Evolutionary conservation across 192 early-diverging fungal genomes (phyloP).

Genomic region (Funneliformis mosseae): DNA sequence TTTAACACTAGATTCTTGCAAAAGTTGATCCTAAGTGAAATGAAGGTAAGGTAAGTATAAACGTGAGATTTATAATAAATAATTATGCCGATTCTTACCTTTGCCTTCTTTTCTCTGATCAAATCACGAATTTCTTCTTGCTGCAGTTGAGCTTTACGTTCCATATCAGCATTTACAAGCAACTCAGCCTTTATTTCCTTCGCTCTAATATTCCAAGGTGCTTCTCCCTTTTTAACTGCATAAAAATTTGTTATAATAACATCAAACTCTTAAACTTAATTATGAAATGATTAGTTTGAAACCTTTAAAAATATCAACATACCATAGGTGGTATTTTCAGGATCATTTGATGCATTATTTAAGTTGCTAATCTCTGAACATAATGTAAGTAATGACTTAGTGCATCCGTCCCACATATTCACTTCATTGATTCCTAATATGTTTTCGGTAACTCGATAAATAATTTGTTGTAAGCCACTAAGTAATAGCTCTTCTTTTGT

Average conservation of each 20-base stretch:
- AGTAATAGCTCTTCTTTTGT: slow-evolving; percentile 47
- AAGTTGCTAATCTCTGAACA: slow-evolving; percentile 50
- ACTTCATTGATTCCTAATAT: slow-evolving; percentile 59
- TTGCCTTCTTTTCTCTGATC: slow-evolving; percentile 75
- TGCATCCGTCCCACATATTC: slow-evolving; percentile 61
- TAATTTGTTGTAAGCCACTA: slow-evolving; percentile 53
- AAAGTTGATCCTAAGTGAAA: slow-evolving; percentile 65
- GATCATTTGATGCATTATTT: slow-evolving; percentile 54
- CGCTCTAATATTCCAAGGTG: slow-evolving; percentile 84
- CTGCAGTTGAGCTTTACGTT: slow-evolving; percentile 73
- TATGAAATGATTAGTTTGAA: neutral
- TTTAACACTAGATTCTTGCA: slow-evolving; percentile 76
- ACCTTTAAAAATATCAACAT: neutral
- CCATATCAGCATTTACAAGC: slow-evolving; percentile 77
- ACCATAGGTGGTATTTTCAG: slow-evolving; percentile 32
- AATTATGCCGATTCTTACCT: slow-evolving; percentile 42
- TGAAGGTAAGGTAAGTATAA: neutral
- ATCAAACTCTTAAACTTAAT: neutral
- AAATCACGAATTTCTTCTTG: slow-evolving; percentile 80
- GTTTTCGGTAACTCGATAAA: slow-evolving; percentile 60
- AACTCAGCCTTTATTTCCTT: slow-evolving; percentile 78
- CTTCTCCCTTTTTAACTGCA: slow-evolving; percentile 50
- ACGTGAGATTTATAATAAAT: neutral
- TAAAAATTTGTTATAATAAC: neutral
- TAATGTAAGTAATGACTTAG: slow-evolving; percentile 52